phyloP scores from a whole-genome alignment of 225 moss, liverwort and hornwort genomes.

The Thuidium tamariscinum region DNA sequence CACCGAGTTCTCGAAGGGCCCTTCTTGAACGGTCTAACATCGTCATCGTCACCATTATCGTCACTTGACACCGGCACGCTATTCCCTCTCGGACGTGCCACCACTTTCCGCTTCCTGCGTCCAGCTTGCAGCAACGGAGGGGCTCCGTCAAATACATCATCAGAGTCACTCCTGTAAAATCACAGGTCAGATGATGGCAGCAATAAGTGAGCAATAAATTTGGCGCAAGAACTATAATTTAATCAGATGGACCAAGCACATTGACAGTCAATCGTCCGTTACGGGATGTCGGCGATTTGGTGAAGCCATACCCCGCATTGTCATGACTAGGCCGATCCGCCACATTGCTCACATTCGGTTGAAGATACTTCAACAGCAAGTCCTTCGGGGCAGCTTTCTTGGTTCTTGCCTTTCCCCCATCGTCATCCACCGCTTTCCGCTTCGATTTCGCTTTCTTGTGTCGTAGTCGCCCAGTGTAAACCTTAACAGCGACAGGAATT shows the following conservation, averaged over 20 bases:
- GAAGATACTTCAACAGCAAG: slow-evolving; percentile 38
- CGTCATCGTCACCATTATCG: background rate
- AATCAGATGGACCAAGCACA: background rate
- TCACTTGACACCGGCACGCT: slow-evolving; percentile 2
- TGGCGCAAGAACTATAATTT: background rate
- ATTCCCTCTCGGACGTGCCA: slow-evolving; percentile 32
- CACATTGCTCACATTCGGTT: slow-evolving; percentile 55
- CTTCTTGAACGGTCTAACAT: background rate
- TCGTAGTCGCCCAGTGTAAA: background rate
- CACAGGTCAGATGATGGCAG: background rate
- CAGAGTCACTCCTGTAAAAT: slow-evolving; percentile 34
- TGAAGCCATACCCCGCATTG: slow-evolving; percentile 7
- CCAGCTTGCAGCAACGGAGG: slow-evolving; percentile 36
- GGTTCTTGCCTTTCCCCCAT: background rate
- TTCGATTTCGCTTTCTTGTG: slow-evolving; percentile 1
- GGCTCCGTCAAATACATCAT: slow-evolving; percentile 26
- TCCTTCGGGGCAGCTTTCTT: slow-evolving; percentile 27
- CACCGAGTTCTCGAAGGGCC: background rate
- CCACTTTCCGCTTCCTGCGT: slow-evolving; percentile 68
- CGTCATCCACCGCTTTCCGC: background rate
- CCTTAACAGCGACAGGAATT: slow-evolving; percentile 22
- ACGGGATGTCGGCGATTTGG: background rate
- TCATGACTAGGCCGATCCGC: slow-evolving; percentile 8
- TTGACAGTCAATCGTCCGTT: background rate
- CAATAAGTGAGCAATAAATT: background rate